Evolutionary conservation across 2,329 filamentous ascomycete species (phyloP), one percentile per base, ranked within the genome.

Genomic region (Cladosporium sp.): DNA sequence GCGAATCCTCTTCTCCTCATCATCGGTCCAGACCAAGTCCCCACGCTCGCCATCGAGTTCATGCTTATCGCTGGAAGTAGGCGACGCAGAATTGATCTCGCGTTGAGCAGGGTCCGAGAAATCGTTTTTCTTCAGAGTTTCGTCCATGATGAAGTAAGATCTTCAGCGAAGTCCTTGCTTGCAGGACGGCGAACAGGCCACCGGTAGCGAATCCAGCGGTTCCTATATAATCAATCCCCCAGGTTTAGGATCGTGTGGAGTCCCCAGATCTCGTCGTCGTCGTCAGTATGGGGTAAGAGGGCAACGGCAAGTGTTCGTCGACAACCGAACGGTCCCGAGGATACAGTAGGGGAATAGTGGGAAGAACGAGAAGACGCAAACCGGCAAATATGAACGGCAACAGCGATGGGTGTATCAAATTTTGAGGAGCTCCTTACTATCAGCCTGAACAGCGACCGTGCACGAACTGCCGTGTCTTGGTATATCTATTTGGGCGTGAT

Each of bases 1-100:
- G 44, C 88, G 71, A 0, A 88, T 80, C 64, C 77, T 79, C 69
- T 80, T 85, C n/a, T 71, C 69, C 53, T 71, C 69, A 16, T 67
- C 69, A 31, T 68, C 68, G 1, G 66, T 64, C 65, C 65, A 67
- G 16, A 56, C 52, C 55, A 65, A 26, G 23, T 44, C 44, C n/a
- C 7, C 62, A 23, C 55, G 55, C 29, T 59, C 63, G 46, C 55
- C 18, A 12, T 53, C 44, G 35, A 46, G 6, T 21, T 50, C 62
- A 31, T 57, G 18, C 31, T 65, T 60, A 23, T 59, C 62, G 28
- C 62, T 65, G 12, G 62, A 58, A 16, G 62, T 52, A 29, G 62
- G 62, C 40, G 62, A 65, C n/a, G 55, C 50, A 46, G 61, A 56
- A 26, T 53, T 18, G 50, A 63, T 55, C 61, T 63, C 61, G 50